Evolutionary conservation across 2,329 filamentous ascomycete genomes (phyloP), one percentile per base, ranked within the genome.

Genomic region (Alternaria atra): DNA sequence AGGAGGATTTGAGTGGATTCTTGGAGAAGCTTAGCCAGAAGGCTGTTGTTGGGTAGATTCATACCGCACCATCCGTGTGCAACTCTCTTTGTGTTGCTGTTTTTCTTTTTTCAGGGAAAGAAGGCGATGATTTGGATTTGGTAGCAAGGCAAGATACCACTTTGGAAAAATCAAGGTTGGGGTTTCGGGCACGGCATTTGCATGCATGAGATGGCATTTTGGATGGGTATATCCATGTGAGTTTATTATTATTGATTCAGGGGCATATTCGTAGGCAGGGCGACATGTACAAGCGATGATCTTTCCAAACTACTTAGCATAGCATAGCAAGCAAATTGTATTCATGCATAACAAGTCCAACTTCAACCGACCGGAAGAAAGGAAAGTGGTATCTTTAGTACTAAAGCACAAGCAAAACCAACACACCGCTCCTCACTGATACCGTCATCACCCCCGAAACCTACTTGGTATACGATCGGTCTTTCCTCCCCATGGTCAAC

Each of bases 11-110:
- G 29, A 88, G 89, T 15, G 92, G 90, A 0, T 99, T 99, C 77
- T 83, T 99, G 67, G 95, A 99, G 82, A 90, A 90, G 57, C 79
- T 99, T 75, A 97, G 94, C 80, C 90, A 93, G 86, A 97, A 96
- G 85, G 89, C 89, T 58, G 93, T 98, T 17, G 90, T 89, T 57
- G 87, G 87, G 23, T 78, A 65, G 42, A 12, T 3, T 37, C 12
- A 9, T 13, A 29, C 25, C 23, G 4, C 6, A 5, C 3, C 29
- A 6, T 2, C 2, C 4, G 25, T n/a, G 17, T 27, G 25, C 25
- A 29, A 4, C 2, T 54, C 46, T 48, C 20, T 50, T 55, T 55
- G 17, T 23, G 25, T 34, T 42, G 15, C 23, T 32, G 34, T 29
- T 32, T 17, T 52, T n/a, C n/a, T 23, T 1, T 25, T 34, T 13